phyloP scores from a whole-genome alignment of 345 rosid genomes.

The Gossypioides kirkii region DNA sequence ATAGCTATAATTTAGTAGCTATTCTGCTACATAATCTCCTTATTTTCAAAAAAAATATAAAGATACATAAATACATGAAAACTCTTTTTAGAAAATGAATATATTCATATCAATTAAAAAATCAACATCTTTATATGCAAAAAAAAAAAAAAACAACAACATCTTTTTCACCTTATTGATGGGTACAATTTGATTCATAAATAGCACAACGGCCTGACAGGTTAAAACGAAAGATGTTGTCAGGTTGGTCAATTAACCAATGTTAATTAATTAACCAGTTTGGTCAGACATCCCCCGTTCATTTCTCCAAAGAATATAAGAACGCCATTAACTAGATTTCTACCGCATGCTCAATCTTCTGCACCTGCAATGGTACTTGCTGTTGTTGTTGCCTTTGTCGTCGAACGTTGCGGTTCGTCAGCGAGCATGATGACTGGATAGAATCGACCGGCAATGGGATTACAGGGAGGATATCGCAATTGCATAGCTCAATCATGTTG shows the following conservation, averaged over 20 bases:
- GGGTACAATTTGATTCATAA: neutral
- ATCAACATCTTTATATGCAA: no score
- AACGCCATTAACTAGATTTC: neutral
- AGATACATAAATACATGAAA: no score
- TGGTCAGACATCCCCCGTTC: neutral
- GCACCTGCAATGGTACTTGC: neutral
- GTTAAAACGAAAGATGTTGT: neutral
- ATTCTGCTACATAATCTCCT: no score
- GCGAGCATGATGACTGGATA: constrained; percentile 38
- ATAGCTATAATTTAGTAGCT: no score
- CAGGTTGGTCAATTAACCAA: neutral
- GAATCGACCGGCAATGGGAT: constrained; percentile 32
- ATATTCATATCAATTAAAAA: no score
- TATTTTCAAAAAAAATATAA: no score
- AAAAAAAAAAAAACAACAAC: no score
- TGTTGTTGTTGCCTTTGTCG: constrained; percentile 16
- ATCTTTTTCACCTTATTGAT: neutral
- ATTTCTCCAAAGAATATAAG: no score
- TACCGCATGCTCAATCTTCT: constrained; percentile 7
- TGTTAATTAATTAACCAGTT: neutral
- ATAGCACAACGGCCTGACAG: neutral
- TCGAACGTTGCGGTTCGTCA: constrained; percentile 23
- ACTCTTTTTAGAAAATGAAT: no score
- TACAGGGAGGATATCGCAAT: constrained; percentile 51
- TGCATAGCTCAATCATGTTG: constrained; percentile 56